Evolutionary conservation across 2,329 filamentous ascomycete genomes (phyloP).

Genomic region (Purpureocillium lavendulum): DNA sequence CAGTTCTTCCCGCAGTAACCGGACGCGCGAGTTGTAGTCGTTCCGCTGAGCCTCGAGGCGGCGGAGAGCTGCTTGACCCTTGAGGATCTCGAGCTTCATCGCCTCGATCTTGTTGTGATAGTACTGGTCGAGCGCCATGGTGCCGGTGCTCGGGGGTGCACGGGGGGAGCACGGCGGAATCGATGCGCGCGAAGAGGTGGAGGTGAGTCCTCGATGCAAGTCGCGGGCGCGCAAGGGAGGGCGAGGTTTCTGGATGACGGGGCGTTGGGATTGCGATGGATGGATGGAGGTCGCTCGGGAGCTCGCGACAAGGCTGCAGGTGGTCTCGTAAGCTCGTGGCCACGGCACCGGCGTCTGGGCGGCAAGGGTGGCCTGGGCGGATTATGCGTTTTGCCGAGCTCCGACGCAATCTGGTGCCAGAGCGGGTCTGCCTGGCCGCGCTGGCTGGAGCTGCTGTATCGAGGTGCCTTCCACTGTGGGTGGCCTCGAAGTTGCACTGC

Average conservation of each 20-base stretch:
- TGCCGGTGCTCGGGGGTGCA: slow-evolving; percentile 26
- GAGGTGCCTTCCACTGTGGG: too few relatives aligned
- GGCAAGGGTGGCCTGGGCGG: slow-evolving; percentile 1
- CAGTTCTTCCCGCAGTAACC: slow-evolving; percentile 88
- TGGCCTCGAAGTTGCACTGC: too few relatives aligned
- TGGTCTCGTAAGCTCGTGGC: slow-evolving; percentile 14
- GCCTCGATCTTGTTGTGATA: slow-evolving; percentile 99
- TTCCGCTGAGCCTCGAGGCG: slow-evolving; percentile 96
- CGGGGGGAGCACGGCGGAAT: neutral
- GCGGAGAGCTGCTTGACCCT: slow-evolving; percentile 90
- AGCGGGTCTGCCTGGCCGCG: too few relatives aligned
- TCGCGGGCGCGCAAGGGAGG: too few relatives aligned
- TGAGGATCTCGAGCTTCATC: slow-evolving; percentile 99
- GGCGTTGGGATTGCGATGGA: neutral
- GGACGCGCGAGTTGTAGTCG: slow-evolving; percentile 97
- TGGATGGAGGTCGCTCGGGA: slow-evolving; percentile 3
- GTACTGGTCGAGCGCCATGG: slow-evolving; percentile 98
- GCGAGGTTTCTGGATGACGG: neutral
- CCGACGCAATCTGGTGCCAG: neutral
- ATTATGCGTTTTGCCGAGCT: slow-evolving; percentile 10
- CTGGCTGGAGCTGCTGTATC: too few relatives aligned
- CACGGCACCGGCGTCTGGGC: neutral
- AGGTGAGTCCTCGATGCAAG: neutral
- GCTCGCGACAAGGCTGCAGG: slow-evolving; percentile 13
- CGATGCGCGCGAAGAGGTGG: neutral